phyloP scores from a whole-genome alignment of 2,329 filamentous ascomycete genomes.

The Tolypocladium guangdongense region DNA sequence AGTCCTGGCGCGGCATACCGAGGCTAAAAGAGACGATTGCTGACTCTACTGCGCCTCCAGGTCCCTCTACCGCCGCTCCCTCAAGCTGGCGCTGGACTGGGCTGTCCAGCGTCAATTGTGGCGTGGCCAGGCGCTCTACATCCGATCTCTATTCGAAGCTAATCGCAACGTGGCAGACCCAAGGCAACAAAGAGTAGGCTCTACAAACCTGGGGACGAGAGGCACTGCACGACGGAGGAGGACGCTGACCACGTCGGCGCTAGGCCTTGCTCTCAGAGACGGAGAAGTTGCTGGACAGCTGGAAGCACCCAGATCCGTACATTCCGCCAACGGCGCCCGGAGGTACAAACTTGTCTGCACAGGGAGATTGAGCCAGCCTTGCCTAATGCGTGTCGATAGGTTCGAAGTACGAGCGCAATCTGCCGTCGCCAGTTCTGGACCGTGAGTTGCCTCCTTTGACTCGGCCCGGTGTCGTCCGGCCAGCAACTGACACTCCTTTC shows the following conservation, averaged over 20 bases:
- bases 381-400: slow-evolving; percentile 37
- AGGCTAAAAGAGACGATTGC: neutral
- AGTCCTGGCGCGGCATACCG: slow-evolving; percentile 12
- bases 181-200: slow-evolving; percentile 68
- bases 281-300: slow-evolving; percentile 76
- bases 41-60: slow-evolving; percentile 22
- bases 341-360: slow-evolving; percentile 43
- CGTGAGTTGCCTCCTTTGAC: slow-evolving; percentile 46
- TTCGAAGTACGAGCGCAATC: slow-evolving; percentile 92
- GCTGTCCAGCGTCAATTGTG: slow-evolving; percentile 84
- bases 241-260: neutral
- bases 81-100: slow-evolving; percentile 95
- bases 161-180: slow-evolving; percentile 79
- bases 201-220: neutral
- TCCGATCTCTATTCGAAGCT: slow-evolving; percentile 87
- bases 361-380: neutral
- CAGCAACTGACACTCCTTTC: neutral
- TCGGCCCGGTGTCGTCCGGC: neutral
- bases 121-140: slow-evolving; percentile 93
- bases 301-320: slow-evolving; percentile 98
- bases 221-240: neutral
- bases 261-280: slow-evolving; percentile 80
- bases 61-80: slow-evolving; percentile 78
- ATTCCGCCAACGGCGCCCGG: slow-evolving; percentile 81
- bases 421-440: slow-evolving; percentile 68